Conservation (phyloP, 768 basidiomycete genomes). For the Collybiopsis luxurians region DNA sequence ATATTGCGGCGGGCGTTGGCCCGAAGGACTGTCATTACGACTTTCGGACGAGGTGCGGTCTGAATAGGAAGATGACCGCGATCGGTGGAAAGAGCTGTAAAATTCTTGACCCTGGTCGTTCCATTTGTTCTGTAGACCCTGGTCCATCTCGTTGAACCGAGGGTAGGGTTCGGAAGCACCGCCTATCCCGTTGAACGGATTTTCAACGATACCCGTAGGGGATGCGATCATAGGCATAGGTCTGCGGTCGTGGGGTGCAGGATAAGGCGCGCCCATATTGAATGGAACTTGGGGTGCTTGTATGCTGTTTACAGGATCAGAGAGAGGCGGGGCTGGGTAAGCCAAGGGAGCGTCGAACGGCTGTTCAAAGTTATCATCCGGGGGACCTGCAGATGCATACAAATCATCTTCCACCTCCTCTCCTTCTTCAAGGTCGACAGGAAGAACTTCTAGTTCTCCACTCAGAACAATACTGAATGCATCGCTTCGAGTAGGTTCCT, state of each 20-base stretch:
- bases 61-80: too few species aligned
- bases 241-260: conserved; percentile 18
- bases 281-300: conserved; percentile 19
- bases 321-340: conserved; percentile 13
- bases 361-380: conserved; percentile 13
- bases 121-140: conserved; percentile 1
- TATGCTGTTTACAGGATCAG: conserved; percentile 11
- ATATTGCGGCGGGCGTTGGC: not conserved
- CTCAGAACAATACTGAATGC: conserved; percentile 68
- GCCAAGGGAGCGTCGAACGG: not conserved
- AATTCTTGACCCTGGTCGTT: not conserved
- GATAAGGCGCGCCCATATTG: not conserved
- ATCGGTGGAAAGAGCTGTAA: too few species aligned
- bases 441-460: conserved; percentile 67
- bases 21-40: not conserved
- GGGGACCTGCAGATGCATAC: conserved; percentile 34
- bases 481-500: conserved; percentile 71
- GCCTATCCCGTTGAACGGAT: conserved; percentile 44
- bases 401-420: conserved; percentile 37
- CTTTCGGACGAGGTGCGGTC: too few species aligned
- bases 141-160: not conserved
- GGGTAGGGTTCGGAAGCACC: conserved; percentile 3
- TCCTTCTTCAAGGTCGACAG: conserved; percentile 51
- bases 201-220: conserved; percentile 42
- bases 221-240: conserved; percentile 44